Conservation (phyloP, 164 flowering plant genomes). For the Piper longum region DNA sequence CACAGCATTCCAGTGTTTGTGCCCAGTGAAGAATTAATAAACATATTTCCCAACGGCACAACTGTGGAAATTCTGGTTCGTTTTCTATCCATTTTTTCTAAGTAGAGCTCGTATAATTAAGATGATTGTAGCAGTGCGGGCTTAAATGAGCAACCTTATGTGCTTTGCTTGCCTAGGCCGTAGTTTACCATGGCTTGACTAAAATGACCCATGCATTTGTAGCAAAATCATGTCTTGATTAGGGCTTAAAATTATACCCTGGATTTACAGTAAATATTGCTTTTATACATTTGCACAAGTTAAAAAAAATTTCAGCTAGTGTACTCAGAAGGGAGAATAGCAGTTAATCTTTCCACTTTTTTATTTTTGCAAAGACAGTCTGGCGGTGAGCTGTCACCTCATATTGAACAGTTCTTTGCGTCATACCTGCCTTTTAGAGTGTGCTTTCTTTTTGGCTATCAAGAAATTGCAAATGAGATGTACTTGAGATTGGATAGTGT, state of each 20-base stretch:
- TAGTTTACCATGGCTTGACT: no score
- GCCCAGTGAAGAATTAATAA: slow-evolving; percentile 3
- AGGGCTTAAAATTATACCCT: no score
- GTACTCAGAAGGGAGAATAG: no score
- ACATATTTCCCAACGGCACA: slow-evolving; percentile 7
- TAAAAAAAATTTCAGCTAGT: no score
- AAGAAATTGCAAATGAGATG: neutral
- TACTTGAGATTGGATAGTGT: neutral
- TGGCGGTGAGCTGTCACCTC: neutral
- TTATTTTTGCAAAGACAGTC: neutral
- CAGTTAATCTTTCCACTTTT: neutral
- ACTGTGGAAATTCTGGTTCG: slow-evolving; percentile 47
- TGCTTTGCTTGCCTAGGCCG: neutral
- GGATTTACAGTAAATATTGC: no score
- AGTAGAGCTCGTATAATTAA: neutral
- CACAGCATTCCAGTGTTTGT: slow-evolving; percentile 6
- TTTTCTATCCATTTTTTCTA: neutral
- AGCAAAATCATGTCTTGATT: no score
- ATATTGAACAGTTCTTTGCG: no score
- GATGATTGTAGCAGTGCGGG: neutral
- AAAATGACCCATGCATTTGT: no score
- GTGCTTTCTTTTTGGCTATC: no score
- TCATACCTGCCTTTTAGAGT: no score
- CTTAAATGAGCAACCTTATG: neutral
- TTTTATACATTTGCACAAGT: no score